phyloP scores from a whole-genome alignment of 1,284 basidiomycete species.

The Spongispora temasekensis region DNA sequence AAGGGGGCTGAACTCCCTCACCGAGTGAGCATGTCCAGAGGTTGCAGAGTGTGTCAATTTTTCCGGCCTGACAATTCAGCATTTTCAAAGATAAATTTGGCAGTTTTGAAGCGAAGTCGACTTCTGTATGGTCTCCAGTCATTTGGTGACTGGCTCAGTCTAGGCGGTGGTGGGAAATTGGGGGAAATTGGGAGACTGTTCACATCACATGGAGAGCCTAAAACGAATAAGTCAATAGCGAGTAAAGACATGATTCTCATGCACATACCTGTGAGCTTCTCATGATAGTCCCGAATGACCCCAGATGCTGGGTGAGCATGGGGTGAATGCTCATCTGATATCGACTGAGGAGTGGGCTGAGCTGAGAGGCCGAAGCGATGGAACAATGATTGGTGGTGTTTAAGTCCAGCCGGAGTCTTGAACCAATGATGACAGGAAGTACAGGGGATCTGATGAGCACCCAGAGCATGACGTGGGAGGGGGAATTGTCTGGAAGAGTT shows the following conservation, averaged over 20 bases:
- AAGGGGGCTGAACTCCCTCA: not conserved
- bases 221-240: not conserved
- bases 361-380: not conserved
- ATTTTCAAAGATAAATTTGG: not conserved
- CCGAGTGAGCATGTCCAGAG: not conserved
- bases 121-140: not conserved
- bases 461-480: not conserved
- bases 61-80: not conserved
- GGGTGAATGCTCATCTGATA: not conserved
- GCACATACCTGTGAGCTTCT: not conserved
- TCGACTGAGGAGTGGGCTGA: not conserved
- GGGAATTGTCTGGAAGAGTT: not conserved
- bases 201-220: not conserved
- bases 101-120: not conserved
- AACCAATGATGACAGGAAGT: not conserved
- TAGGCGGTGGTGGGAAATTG: not conserved
- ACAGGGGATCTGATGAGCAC: not conserved
- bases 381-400: not conserved
- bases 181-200: not conserved
- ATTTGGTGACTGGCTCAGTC: not conserved
- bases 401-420: not conserved
- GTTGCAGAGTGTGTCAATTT: not conserved
- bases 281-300: constrained; percentile 1
- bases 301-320: not conserved
- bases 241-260: not conserved